phyloP scores from a whole-genome alignment of 345 rosid genomes.

The Linum usitatissimum region DNA sequence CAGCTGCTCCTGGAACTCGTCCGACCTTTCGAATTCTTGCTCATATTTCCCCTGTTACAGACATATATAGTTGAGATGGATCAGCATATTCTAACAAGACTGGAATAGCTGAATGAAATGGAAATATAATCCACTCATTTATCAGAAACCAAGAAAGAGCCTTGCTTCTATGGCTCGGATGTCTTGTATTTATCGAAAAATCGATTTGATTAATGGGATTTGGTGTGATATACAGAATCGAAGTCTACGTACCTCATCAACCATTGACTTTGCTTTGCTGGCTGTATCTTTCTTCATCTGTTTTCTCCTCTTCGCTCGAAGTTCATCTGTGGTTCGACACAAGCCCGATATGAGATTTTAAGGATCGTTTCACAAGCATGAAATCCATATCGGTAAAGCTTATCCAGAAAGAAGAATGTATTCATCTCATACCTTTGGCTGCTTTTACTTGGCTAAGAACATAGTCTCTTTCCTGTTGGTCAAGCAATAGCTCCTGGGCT shows the following conservation, averaged over 20 bases:
- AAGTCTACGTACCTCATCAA: slow-evolving; percentile 66
- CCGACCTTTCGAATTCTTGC: slow-evolving; percentile 59
- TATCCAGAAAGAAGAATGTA: not conserved
- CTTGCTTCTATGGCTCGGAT: too few species aligned
- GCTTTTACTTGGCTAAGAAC: slow-evolving; percentile 71
- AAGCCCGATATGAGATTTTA: slow-evolving; percentile 10
- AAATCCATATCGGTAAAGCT: not conserved
- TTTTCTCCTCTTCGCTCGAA: slow-evolving; percentile 81
- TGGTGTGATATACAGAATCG: not conserved
- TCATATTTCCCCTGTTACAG: slow-evolving; percentile 74
- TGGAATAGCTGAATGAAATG: too few species aligned
- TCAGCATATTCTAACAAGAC: not conserved
- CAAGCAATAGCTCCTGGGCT: slow-evolving; percentile 75
- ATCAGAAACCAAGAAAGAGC: too few species aligned
- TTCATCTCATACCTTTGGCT: slow-evolving; percentile 48
- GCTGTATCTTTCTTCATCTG: slow-evolving; percentile 94
- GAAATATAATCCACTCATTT: too few species aligned
- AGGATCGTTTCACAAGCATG: slow-evolving; percentile 3
- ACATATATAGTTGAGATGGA: not conserved
- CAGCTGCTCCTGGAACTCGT: slow-evolving; percentile 69
- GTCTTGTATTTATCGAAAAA: not conserved
- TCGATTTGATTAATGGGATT: not conserved
- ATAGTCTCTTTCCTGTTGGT: slow-evolving; percentile 85
- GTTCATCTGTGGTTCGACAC: slow-evolving; percentile 62
- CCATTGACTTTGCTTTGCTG: slow-evolving; percentile 75